Base-by-base conservation (phyloP, 2,329 filamentous ascomycete genomes). In the Juglanconis oblonga region DNA sequence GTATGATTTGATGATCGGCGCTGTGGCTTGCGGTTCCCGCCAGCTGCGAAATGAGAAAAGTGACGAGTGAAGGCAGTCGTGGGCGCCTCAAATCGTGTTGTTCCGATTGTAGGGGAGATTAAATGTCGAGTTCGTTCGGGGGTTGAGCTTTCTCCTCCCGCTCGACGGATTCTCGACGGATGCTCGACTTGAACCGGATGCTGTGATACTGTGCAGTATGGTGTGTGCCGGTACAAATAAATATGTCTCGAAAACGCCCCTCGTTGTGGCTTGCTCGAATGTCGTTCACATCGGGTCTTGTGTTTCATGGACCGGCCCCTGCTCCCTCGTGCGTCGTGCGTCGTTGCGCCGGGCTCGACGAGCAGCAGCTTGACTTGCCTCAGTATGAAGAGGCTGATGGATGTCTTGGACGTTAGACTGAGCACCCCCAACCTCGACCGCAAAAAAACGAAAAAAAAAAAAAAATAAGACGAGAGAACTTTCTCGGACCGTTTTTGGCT, bases 241-340 rank as follows among this genome's bases (percentile, higher is more conserved):
- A 36, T 17, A 44, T 55, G 57, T 49, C 47, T 40, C 31, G 33
- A 59, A 35, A 38, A 38, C 13, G 31, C 44, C 31, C 45, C 48
- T 53, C 10, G 50, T 36, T 44, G 51, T 57, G 55, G 42, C 58
- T 58, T 58, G 55, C 42, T 47, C 38, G 47, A 35, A 31, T 47
- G 59, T 45, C 35, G 53, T 35, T 58, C 45, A 24, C 11, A 50
- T 36, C 54, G 40, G 45, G 17, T 52, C 36, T 29, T 11, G 31
- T 58, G 61, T 63, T 52, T 61, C 58, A 61, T 38, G 3, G 38
- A 45, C 38, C 55, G 35, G 29, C 29, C 55, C 48, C 48, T 51
- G 29, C 42, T 50, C 36, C 17, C 40, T 42, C 49, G 40, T 61
- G 51, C 31, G 40, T 42, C 49, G 40, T 61, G 51, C 31, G 40